Evolutionary conservation across 208 protist species (phyloP), one percentile per base, ranked within the genome.

Genomic region (Crithidia acanthocephali): DNA sequence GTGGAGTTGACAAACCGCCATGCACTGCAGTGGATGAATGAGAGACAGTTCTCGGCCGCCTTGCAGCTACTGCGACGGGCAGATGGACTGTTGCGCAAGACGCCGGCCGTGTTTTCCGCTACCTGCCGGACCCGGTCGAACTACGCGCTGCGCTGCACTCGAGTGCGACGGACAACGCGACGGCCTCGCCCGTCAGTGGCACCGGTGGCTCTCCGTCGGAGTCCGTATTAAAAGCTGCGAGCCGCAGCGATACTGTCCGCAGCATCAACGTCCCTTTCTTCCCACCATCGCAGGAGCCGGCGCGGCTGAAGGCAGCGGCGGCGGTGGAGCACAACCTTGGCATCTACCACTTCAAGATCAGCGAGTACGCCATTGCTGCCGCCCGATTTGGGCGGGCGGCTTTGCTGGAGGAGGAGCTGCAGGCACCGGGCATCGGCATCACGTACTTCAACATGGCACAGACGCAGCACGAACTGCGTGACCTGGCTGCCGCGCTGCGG

Each of bases 371-470:
- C 23, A 62, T 90, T 23, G 88, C 91, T 5, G 68, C 30, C n/a
- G 60, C 76, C 22, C 85, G 81, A 28, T 72, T 95, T 6, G 40
- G 45, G 8, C 70, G 74, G 22, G 77, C 88, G 15, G 77, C 90
- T 35, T 60, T 75, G 40, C 40, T 93, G 22, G 90, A 95, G 65
- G 83, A 88, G 61, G 44, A 76, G 32, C 74, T 91, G 28, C 51
- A 57, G 51, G 83, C 86, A 20, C 63, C 76, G 15, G 90, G 80
- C 15, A 87, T 93, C 32, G 85, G 85, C 40, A 86, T 95, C 42
- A 95, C 90, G 2, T 88, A 88, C 70, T 89, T 95, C 66, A 95
- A 93, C 76, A 68, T 90, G 20, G 90, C 90, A 11, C 87, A 95
- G 64, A 50, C 81, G 2, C 76, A 87, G 61, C 81, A 86, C 70